Conservation (phyloP, 2,329 filamentous ascomycete species). For the Purpureocillium lavendulum region DNA sequence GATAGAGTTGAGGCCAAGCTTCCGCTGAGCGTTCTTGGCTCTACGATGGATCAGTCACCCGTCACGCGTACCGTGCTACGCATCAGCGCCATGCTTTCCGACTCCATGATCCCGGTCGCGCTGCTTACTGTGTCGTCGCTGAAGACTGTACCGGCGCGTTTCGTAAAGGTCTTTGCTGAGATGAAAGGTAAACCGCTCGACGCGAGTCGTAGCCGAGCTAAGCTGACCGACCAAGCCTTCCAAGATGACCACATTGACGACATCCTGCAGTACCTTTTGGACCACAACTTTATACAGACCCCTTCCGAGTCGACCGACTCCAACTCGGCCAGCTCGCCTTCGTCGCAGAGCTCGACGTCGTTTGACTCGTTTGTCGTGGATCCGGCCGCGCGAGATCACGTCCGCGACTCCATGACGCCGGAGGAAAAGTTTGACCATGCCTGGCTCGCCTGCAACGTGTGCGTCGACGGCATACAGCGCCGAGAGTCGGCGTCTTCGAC, state of each 20-base stretch:
- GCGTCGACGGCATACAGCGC: slow-evolving; percentile 13
- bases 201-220: not conserved
- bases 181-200: slow-evolving; percentile 7
- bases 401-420: slow-evolving; percentile 11
- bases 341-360: slow-evolving; percentile 8
- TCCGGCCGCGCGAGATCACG: slow-evolving; percentile 10
- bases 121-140: slow-evolving; percentile 9
- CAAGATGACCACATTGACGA: slow-evolving; percentile 12
- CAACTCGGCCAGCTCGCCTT: slow-evolving; percentile 9
- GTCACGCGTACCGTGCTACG: slow-evolving; percentile 12
- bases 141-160: slow-evolving; percentile 8
- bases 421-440: slow-evolving; percentile 12
- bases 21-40: slow-evolving; percentile 9
- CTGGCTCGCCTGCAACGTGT: slow-evolving; percentile 16
- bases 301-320: slow-evolving; percentile 8
- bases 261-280: slow-evolving; percentile 14
- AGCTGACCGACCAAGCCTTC: slow-evolving; percentile 6
- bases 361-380: slow-evolving; percentile 16
- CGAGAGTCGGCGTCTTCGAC: slow-evolving; percentile 10
- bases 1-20: slow-evolving; percentile 5
- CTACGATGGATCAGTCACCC: slow-evolving; percentile 15
- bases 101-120: slow-evolving; percentile 12
- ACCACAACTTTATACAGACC: slow-evolving; percentile 15
- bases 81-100: slow-evolving; percentile 17
- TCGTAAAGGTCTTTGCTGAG: slow-evolving; percentile 7